Evolutionary conservation across 441 rosid species (phyloP), one percentile per base, ranked within the genome.

Genomic region (Croton laevigatus): DNA sequence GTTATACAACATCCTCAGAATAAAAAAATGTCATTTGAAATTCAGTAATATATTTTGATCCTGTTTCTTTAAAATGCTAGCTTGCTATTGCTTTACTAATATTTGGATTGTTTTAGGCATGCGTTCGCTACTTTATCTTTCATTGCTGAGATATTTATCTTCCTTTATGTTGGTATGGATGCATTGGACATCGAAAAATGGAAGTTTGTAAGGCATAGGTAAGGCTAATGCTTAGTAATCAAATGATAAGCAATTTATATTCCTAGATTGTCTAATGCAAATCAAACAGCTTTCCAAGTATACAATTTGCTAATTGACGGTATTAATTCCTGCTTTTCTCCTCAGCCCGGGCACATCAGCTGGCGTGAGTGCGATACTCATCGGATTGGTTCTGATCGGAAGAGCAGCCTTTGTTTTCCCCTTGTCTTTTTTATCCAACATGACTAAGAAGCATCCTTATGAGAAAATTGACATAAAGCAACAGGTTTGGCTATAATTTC

Each of bases 121-220:
- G 85, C 93, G 71, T 95, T 95, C 75, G 99, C 98, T 42, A 89
- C 97, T 57, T 72, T 91, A 75, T 95, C 99, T 48, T 93, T 93
- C 74, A 87, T 93, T 69, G 92, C 94, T 36, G 99, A 95, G 94
- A 89, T 91, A 68, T 95, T 93, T 81, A 89, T 95, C 76, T 95
- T 95, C 82, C 94, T 91, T 62, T 95, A 93, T 76, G 99, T 95
- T 77, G 99, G 99, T 61, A 94, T 94, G 99, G 99, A 94, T 54
- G 98, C 99, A 73, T 73, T 95, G 58, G 98, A 95, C 73, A 93
- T 95, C 0, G 97, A 93, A 80, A 95, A 91, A 78, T 93, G 99
- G 99, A 80, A 76, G 57, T 85, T 81, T 57, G 89, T 88, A 53
- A 91, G 94, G 12, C 79, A 87, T 70, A 95, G 95, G 98, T 93